Evolutionary conservation across 768 basidiomycete species (phyloP), one percentile per base, ranked within the genome.

Genomic region (Pulveroboletus sp.): DNA sequence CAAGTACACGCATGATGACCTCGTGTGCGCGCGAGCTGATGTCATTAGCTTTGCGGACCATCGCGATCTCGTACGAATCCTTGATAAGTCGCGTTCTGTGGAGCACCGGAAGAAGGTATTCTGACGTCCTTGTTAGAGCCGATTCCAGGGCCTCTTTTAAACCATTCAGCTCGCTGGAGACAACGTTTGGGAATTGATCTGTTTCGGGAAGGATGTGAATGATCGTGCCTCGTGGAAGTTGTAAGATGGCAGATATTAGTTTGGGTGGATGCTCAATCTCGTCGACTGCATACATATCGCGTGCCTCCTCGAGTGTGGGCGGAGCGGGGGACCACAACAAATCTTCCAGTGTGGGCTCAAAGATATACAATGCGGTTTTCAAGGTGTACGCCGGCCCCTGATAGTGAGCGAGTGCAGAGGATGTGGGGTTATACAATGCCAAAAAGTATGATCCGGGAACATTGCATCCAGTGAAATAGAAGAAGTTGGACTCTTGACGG

Each of bases 1-100:
- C 93, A 12, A 96, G 77, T 8, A 95, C 84, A 8, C 89, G 77
- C 95, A 97, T 98, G 43, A 97, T 82, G 7, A 82, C 79, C 68
- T 93, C 90, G 57, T 97, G 95, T 5, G 95, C 95, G 3, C 84
- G 76, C 0, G 89, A 91, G 58, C 89, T 90, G 57, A 98, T 92
- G 47, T 78, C 76, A 62, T 90, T 93, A 0, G 95, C 95, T 46
- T 78, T 79, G 47, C 76, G 74, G 63, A 98, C 93, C 46, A 79
- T 69, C 8, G 73, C 74, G 45, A 98, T 81, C 68, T 97, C 95
- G 39, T 75, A 64, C 5, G 70, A 63, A 31, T 85, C 84, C 70
- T 97, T 98, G 52, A 77, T 82, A 33, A 97, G 70, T 8, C 95
- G 78, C 15, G 92, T 83, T 17, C 69, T 75, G 55, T 94, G 91